These are phyloP conservation scores for Jaltomata sinuosa DNA, from an alignment of 257 asterid genomes.

Conservation along the genomic window DNA sequence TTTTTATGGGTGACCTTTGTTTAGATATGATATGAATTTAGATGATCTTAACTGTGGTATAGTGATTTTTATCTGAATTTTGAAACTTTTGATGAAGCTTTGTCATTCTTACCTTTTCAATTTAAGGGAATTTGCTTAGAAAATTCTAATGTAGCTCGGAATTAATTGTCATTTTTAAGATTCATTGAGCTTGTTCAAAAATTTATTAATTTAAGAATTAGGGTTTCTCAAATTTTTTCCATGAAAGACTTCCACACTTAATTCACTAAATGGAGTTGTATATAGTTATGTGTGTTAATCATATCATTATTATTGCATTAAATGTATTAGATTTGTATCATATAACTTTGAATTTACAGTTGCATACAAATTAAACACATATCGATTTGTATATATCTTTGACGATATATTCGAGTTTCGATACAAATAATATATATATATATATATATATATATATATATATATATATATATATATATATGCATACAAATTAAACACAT, in stretches of 20 bases:
- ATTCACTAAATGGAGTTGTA: not conserved
- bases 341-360: not conserved
- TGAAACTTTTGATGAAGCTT: not conserved
- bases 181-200: too few relatives aligned
- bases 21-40: not conserved
- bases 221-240: conserved; percentile 30
- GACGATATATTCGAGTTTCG: not conserved
- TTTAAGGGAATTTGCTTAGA: too few relatives aligned
- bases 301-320: not conserved
- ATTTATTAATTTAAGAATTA: too few relatives aligned
- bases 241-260: not conserved
- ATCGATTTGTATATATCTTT: not conserved
- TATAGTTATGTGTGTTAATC: not conserved
- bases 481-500: not conserved
- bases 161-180: too few relatives aligned
- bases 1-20: not conserved
- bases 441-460: too few relatives aligned
- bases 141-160: too few relatives aligned
- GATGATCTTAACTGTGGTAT: not conserved
- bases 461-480: too few relatives aligned
- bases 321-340: not conserved
- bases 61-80: conserved; percentile 10
- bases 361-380: not conserved
- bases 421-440: too few relatives aligned
- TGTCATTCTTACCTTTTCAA: too few relatives aligned